Percentiles rank a stretch among this genome's conserved stretches.
Conservation (phyloP, 2,329 filamentous ascomycete species). For the Claviceps fusiformis region DNA sequence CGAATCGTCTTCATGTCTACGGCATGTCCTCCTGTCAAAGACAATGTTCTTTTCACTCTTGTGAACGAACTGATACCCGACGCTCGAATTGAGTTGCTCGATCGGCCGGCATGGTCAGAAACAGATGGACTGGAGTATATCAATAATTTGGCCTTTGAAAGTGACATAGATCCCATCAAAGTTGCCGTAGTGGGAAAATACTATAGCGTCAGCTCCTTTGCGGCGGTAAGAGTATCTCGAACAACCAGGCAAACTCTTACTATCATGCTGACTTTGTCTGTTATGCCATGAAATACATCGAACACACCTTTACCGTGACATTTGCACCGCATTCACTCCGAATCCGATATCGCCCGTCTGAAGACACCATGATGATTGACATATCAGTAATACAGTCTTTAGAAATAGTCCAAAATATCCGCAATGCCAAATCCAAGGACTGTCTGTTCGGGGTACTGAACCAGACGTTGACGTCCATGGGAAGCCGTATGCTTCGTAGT, state of each 20-base stretch:
- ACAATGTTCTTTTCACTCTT: constrained; percentile 61
- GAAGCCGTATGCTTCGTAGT: constrained; percentile 64
- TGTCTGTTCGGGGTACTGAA: constrained; percentile 79
- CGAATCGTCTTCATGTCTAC: constrained; percentile 67
- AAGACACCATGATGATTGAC: constrained; percentile 94
- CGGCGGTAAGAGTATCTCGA: constrained; percentile 49
- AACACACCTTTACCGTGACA: constrained; percentile 50
- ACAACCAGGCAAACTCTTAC: not conserved
- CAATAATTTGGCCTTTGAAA: constrained; percentile 60
- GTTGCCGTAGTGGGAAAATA: constrained; percentile 71
- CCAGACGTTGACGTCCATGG: constrained; percentile 78
- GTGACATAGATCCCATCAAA: constrained; percentile 71
- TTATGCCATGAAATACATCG: constrained; percentile 70
- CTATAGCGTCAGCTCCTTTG: constrained; percentile 72
- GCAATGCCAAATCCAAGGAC: constrained; percentile 63
- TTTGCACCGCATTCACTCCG: constrained; percentile 33
- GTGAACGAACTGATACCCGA: constrained; percentile 45
- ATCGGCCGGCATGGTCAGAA: constrained; percentile 77
- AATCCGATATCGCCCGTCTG: constrained; percentile 77
- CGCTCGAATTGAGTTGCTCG: constrained; percentile 33
- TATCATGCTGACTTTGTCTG: constrained; percentile 9
- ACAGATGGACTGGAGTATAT: constrained; percentile 64
- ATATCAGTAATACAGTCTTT: constrained; percentile 74
- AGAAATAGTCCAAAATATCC: constrained; percentile 80
- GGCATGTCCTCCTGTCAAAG: constrained; percentile 47